Evolutionary conservation across 2,329 filamentous ascomycete genomes (phyloP), one percentile per base, ranked within the genome.

Genomic region (Sarocladium kiliense): DNA sequence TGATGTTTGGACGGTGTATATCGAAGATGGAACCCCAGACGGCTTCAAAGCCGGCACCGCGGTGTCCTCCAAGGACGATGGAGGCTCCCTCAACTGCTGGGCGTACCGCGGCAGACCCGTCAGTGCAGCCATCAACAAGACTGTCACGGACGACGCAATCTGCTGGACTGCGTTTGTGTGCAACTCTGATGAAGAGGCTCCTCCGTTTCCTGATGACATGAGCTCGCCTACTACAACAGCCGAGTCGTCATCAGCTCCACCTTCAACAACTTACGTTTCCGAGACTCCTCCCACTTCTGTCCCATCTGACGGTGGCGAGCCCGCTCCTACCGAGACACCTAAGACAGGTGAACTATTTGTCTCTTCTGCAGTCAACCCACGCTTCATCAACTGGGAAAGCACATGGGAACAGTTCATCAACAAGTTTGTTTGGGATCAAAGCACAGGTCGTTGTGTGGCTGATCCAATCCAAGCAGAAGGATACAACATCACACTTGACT

Each of bases 131-230:
- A 61, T 70, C 60, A 72, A 74, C 62, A 68, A 66, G 60, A 74
- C 72, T 19, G 59, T 65, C 57, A 73, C 65, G 26, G 54, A 66
- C 27, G 66, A 73, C 47, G 66, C 71, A 9, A 63, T 71, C 54
- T 74, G 72, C 58, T 66, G 70, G 63, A 70, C 70, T 37, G 72
- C 72, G 3, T 74, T 74, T 60, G 68, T 74, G 57, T 74, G 72
- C 62, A 74, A 74, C 51, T 64, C 67, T 14, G 65, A 71, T 21
- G 62, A 65, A 18, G 55, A 62, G 4, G 59, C 71, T 9, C 71
- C 71, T 32, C 56, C 65, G 56, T 66, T 65, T 4, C 69, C 71
- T 37, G 64, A 63, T 9, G 69, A 70, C 50, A 71, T 71, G 68
- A 65, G 63, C 5, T 64, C 66, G 44, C 67, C 65, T 14, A 68